phyloP scores from a whole-genome alignment of 352 stramenopile genomes.

The Pythium chondricola region DNA sequence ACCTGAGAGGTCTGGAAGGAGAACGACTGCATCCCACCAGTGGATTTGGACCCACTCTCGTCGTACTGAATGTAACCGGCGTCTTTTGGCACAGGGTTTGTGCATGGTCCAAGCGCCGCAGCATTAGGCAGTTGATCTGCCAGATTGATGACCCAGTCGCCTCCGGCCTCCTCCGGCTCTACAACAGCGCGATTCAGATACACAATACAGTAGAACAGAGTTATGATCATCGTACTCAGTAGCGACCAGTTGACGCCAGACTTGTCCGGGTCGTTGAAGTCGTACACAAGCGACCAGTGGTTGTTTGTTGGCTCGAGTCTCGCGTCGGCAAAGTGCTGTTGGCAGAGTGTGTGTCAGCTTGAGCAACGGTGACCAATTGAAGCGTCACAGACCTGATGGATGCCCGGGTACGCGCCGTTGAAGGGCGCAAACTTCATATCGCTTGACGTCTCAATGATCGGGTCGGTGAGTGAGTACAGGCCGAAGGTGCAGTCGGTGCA shows the following conservation, averaged over 20 bases:
- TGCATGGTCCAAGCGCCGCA: constrained; percentile 31
- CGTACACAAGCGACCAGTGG: constrained; percentile 88
- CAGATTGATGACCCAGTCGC: constrained; percentile 49
- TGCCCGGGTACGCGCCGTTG: constrained; percentile 75
- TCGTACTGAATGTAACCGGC: constrained; percentile 52
- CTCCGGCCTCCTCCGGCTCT: constrained; percentile 38
- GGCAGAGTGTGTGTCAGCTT: neutral
- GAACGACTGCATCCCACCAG: constrained; percentile 45
- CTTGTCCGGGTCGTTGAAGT: constrained; percentile 90
- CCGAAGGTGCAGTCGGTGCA: constrained; percentile 79
- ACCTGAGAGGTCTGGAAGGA: constrained; percentile 60
- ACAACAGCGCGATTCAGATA: neutral
- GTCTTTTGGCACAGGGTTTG: constrained; percentile 55
- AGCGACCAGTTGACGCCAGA: constrained; percentile 64
- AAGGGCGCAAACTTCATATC: constrained; percentile 87
- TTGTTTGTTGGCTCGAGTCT: constrained; percentile 81
- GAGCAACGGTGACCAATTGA: neutral
- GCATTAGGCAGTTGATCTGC: constrained; percentile 30
- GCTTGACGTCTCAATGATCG: constrained; percentile 89
- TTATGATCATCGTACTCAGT: constrained; percentile 31
- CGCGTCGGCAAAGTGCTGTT: constrained; percentile 63
- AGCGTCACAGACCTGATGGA: constrained; percentile 30
- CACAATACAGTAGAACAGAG: no score
- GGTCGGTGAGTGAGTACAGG: constrained; percentile 88
- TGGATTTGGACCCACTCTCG: constrained; percentile 22